Percentiles rank a stretch among this genome's conserved stretches.
Evolutionary conservation across 768 basidiomycete species (phyloP).

Genomic region (Agaricus subrufescens): DNA sequence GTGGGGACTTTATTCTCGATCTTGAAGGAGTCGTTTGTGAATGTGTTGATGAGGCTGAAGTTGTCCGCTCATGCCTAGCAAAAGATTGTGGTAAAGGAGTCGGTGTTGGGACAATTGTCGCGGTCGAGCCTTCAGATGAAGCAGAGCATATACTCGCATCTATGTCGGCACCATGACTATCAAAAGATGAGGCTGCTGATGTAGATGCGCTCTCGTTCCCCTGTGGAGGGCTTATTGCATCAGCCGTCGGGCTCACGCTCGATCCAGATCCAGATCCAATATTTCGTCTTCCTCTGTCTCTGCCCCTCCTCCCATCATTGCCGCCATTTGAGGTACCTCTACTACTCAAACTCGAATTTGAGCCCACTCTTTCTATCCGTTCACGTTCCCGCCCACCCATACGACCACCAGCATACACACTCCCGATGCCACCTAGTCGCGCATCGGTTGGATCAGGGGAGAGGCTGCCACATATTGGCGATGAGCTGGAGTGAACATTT

Average conservation of each 20-base stretch:
- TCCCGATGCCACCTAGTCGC: slow-evolving; percentile 16
- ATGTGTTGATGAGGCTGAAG: slow-evolving; percentile 3
- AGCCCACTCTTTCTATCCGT: slow-evolving; percentile 20
- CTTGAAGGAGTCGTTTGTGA: background rate
- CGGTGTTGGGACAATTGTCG: slow-evolving; percentile 8
- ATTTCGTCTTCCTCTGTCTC: slow-evolving; percentile 31
- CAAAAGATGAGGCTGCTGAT: too few species aligned
- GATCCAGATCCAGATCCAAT: slow-evolving; percentile 9
- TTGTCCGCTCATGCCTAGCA: background rate
- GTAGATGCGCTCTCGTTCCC: background rate
- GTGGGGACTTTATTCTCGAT: background rate
- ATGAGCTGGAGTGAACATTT: slow-evolving; percentile 45
- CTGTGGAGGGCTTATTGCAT: background rate
- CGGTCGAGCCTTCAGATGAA: slow-evolving; percentile 8
- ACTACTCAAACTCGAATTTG: slow-evolving; percentile 17
- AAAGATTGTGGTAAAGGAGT: slow-evolving; percentile 3
- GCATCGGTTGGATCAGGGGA: slow-evolving; percentile 29
- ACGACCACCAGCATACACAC: slow-evolving; percentile 27
- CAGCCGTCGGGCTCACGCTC: slow-evolving; percentile 6
- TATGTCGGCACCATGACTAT: slow-evolving; percentile 1
- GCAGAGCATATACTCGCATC: slow-evolving; percentile 14
- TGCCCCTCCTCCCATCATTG: slow-evolving; percentile 29
- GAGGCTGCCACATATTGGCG: slow-evolving; percentile 27
- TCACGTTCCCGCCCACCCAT: slow-evolving; percentile 25
- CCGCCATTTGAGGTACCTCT: slow-evolving; percentile 23